phyloP scores from a whole-genome alignment of 441 rosid species.

The Adansonia madagascariensis region DNA sequence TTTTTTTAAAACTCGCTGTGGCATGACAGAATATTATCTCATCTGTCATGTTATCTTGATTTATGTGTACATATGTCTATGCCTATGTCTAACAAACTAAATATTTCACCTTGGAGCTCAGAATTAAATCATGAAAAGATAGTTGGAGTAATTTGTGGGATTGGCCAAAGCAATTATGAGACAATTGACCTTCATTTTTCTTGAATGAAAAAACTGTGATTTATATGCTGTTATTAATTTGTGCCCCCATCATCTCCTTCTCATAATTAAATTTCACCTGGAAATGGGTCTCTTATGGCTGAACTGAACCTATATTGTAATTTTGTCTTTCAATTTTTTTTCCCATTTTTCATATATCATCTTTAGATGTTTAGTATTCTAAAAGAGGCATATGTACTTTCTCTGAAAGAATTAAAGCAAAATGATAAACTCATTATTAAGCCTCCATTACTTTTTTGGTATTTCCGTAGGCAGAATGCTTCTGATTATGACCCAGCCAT shows the following conservation, averaged over 20 bases:
- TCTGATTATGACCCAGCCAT: background rate
- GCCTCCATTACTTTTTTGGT: background rate
- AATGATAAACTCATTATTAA: background rate
- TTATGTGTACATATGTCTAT: no score
- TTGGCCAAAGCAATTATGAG: conserved; percentile 8
- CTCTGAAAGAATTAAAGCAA: background rate
- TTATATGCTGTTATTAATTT: background rate
- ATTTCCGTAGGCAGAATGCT: background rate
- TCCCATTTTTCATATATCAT: background rate
- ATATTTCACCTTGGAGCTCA: background rate
- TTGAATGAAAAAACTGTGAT: background rate
- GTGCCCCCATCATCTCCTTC: background rate
- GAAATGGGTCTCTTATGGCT: background rate
- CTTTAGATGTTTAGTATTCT: conserved; percentile 1
- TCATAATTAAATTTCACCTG: conserved; percentile 5
- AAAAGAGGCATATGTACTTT: background rate
- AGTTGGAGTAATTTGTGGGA: conserved; percentile 8
- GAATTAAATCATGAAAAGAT: background rate
- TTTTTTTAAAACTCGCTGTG: no score
- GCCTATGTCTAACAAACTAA: no score
- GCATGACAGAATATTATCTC: background rate
- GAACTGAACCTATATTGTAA: background rate
- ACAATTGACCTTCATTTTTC: background rate
- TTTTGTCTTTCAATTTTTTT: background rate
- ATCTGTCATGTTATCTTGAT: no score